Percentiles rank a stretch among this genome's conserved stretches.
phyloP scores from a whole-genome alignment of 768 basidiomycete genomes.

The Calocybe gangraenosa region DNA sequence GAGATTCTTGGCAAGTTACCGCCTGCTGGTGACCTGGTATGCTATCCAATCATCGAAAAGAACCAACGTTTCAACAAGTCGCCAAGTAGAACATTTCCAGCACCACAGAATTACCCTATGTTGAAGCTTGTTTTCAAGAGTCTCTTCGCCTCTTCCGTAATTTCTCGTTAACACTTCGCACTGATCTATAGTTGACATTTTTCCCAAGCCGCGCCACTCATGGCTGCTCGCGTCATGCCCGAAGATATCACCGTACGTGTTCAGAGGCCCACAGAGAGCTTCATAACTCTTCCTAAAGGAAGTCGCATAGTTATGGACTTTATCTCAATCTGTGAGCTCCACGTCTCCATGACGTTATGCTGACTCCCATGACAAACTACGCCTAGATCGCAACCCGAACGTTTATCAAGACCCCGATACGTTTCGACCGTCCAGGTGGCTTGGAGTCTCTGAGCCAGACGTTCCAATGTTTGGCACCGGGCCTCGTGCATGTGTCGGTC shows the following conservation, averaged over 20 bases:
- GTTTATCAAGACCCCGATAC: conserved; percentile 24
- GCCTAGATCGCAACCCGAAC: conserved; percentile 25
- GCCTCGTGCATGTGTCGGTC: conserved; percentile 39
- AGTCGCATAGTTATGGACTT: conserved; percentile 21
- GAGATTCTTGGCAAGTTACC: conserved; percentile 36
- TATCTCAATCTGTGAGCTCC: conserved; percentile 21
- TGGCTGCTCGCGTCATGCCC: conserved; percentile 22
- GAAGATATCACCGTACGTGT: conserved; percentile 19
- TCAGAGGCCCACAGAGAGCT: not conserved
- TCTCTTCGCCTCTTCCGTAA: conserved; percentile 25
- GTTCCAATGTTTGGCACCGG: conserved; percentile 22
- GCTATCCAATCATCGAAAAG: not conserved
- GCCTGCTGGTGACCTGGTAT: conserved; percentile 26
- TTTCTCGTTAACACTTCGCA: not conserved
- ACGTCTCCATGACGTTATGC: not conserved
- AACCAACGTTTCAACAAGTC: not conserved
- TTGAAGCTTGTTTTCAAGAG: conserved; percentile 27
- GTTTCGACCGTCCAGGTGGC: conserved; percentile 31
- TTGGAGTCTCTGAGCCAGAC: conserved; percentile 17
- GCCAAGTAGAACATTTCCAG: conserved; percentile 14
- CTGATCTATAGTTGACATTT: not conserved
- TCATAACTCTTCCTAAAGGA: conserved; percentile 7
- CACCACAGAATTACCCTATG: conserved; percentile 20
- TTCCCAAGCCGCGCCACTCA: conserved; percentile 16
- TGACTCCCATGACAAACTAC: conserved; percentile 1